Base-by-base conservation (phyloP, 768 basidiomycete species). In the Xerocomellus amylosporus region DNA sequence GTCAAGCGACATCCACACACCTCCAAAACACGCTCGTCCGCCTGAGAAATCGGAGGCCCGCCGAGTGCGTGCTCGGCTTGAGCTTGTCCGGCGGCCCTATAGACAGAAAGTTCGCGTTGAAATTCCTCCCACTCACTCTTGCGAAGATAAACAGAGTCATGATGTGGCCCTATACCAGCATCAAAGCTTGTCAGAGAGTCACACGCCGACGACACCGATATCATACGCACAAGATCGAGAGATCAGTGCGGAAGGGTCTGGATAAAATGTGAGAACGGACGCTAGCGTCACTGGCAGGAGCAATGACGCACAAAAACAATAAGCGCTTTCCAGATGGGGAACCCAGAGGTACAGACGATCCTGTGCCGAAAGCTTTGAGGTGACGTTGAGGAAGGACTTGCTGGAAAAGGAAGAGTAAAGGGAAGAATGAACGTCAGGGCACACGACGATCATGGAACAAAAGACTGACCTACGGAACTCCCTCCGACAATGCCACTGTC, bases 401-500 rank as follows among this genome's bases (percentile, higher is more conserved):
- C 70, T 70, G 28, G 3, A 48, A 24, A 24, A 24, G 24, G 24
- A 24, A 24, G 24, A 24, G 24, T 24, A 2, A 4, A 15, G 14
- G 6, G 6, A 45, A 36, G 15, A 28, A 34, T 31, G 14, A 42
- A 31, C 6, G 8, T 37, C 45, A 46, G 24, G 20, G 15, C 15
- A 31, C 15, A 37, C 9, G 19, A 15, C 9, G 5, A 31, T 13
- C 19, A 41, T 10, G 38, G 2, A 4, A 34, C 14, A 22, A 51
- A n/a, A 5, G 6, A 55, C 68, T 20, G 38, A 72, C 69, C 22
- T 12, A 41, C 56, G 31, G 8, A 58, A 56, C 43, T 28, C 51
- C 31, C 26, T 62, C 17, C 54, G 49, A 51, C 69, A 70, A 42
- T 59, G 28, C 54, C 55, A 58, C 70, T 70, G 39, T 38, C 39